A percentile compares a stretch with the other conserved stretches of the same genome.
Evolutionary conservation across 177 flowering plant species (phyloP).

Genomic region (Vitis hybrid): DNA sequence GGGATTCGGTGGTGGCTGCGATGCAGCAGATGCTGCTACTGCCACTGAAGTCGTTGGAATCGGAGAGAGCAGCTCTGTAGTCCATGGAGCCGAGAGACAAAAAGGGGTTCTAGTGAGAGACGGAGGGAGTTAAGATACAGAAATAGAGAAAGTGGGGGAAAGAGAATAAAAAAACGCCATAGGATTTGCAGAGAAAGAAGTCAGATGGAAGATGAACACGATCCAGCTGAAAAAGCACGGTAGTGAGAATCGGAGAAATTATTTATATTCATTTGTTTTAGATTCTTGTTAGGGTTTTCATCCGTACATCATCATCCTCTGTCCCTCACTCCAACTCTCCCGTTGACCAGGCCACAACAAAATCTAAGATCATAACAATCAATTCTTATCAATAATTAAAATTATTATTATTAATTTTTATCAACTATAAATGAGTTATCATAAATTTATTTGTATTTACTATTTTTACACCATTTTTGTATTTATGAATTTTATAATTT

Average conservation of each 20-base stretch:
- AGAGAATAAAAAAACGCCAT: constrained; percentile 1
- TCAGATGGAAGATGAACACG: not conserved
- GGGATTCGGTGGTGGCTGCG: constrained; percentile 23
- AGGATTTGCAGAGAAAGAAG: not conserved
- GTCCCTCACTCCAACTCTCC: not conserved
- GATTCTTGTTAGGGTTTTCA: not conserved
- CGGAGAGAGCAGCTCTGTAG: constrained; percentile 41
- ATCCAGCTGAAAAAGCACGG: not conserved
- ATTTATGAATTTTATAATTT: no score
- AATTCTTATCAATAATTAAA: not conserved
- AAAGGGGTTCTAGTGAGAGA: not conserved
- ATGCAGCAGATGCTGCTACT: constrained; percentile 41
- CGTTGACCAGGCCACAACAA: not conserved
- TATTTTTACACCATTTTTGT: no score
- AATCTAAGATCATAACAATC: not conserved
- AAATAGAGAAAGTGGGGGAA: not conserved
- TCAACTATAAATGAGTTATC: not conserved
- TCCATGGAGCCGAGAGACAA: constrained; percentile 22
- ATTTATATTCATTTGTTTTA: not conserved
- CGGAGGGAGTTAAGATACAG: not conserved
- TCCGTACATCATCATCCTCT: constrained; percentile 9
- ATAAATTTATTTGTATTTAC: no score
- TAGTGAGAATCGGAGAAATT: not conserved
- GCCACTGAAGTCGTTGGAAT: constrained; percentile 57
- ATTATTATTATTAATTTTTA: not conserved